Evolutionary conservation across 2,329 filamentous ascomycete genomes (phyloP).

Genomic region (Xylariaceae sp.): DNA sequence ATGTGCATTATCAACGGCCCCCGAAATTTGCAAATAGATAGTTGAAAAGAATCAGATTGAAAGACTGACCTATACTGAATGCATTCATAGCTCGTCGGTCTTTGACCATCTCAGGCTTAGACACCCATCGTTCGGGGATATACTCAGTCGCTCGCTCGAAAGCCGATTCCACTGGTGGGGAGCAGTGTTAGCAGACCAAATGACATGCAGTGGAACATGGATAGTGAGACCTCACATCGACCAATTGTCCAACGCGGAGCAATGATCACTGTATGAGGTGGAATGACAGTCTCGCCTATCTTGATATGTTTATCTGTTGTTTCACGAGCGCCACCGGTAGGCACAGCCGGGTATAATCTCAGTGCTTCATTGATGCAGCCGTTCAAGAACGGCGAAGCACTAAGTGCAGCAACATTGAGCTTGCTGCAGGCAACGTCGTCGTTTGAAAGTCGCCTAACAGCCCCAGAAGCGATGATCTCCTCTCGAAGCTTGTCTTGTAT

Average conservation of each 20-base stretch:
- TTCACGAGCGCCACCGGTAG: slow-evolving; percentile 7
- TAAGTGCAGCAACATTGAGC: not conserved
- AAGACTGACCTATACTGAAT: slow-evolving; percentile 6
- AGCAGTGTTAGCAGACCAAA: not conserved
- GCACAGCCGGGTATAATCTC: slow-evolving; percentile 12
- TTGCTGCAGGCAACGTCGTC: not conserved
- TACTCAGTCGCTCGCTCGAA: slow-evolving; percentile 14
- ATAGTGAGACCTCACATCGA: slow-evolving; percentile 8
- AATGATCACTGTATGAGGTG: slow-evolving; percentile 10
- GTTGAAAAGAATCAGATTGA: not conserved
- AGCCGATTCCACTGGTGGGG: slow-evolving; percentile 8
- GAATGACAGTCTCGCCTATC: slow-evolving; percentile 11
- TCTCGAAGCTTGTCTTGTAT: slow-evolving; percentile 5
- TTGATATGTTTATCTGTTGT: slow-evolving; percentile 6
- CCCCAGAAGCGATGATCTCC: slow-evolving; percentile 2
- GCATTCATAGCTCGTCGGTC: slow-evolving; percentile 3
- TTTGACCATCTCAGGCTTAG: slow-evolving; percentile 12
- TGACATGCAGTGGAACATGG: not conserved
- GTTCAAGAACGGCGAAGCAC: slow-evolving; percentile 6
- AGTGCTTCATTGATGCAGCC: slow-evolving; percentile 15
- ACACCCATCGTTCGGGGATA: slow-evolving; percentile 18
- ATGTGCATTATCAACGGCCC: no score
- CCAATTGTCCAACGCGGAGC: slow-evolving; percentile 13
- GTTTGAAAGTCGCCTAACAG: not conserved
- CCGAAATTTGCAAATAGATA: not conserved